Base-by-base conservation (phyloP, 2,329 filamentous ascomycete species). In the Penicillium aurantiogriseum region DNA sequence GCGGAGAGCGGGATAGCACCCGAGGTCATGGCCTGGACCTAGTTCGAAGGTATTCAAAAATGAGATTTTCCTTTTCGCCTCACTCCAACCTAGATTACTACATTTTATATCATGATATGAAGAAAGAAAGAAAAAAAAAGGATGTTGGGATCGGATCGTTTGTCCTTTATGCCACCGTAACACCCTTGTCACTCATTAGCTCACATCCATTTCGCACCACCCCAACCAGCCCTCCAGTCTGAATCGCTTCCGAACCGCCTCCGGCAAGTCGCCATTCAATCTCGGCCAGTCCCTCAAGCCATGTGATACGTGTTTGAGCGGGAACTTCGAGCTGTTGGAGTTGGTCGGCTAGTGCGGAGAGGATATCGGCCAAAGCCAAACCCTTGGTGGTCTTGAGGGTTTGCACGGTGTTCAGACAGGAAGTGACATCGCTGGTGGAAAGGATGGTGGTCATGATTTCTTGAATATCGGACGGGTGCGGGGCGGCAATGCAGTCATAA, bases 401-500 rank as follows among this genome's bases (percentile, higher is more conserved):
- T 71, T 94, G 94, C 74, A 99, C 87, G 0, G 91, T 96, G 57
- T 85, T 88, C 49, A 99, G 81, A 71, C 93, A 97, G 35, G 90
- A 91, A 1, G 90, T 95, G 48, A 99, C 90, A 70, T 99, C 93
- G 53, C 86, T 85, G 2, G 90, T 97, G 54, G 84, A 87, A 29
- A 97, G 83, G 33, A 99, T 82, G 0, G 91, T 96, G 63, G 88
- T 84, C 64, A 92, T 82, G 53, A 99, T 97, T 66, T 89, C 86
- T 63, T 85, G 83, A 69, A 97, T 91, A 67, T 96, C 93, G 25
- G 88, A 86, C 0, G 94, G 94, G 65, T 95, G 92, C 4, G 94
- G 94, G 2, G 93, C 93, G 9, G 94, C 94, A 71, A 99, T 96
- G 76, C 94, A 99, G 75, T 92, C 92, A 81, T 97, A 99, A 70